These are phyloP conservation scores for Xerocomellus amylosporus DNA, from an alignment of 768 basidiomycete genomes.

Conservation along the genomic window DNA sequence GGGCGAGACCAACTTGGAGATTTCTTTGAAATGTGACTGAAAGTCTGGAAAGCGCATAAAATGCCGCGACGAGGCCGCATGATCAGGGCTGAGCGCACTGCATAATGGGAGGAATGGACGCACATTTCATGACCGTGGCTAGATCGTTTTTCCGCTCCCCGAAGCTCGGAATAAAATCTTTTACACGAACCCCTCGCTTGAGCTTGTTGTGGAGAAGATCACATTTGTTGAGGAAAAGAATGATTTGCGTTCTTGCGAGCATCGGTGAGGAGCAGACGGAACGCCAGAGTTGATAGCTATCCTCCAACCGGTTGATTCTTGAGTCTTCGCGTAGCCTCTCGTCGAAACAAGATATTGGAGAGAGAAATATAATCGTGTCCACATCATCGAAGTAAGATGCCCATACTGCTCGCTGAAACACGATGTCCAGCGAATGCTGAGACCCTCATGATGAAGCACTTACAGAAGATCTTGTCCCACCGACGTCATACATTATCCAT, in stretches of 20 bases:
- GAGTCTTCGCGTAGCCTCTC: constrained; percentile 72
- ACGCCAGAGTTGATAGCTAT: constrained; percentile 73
- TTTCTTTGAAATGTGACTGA: constrained; percentile 77
- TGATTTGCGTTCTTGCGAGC: constrained; percentile 53
- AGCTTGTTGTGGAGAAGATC: constrained; percentile 74
- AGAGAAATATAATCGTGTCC: constrained; percentile 80
- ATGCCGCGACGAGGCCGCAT: neutral
- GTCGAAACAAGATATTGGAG: constrained; percentile 75
- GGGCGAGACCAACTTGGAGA: constrained; percentile 59
- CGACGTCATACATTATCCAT: constrained; percentile 82
- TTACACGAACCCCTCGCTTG: constrained; percentile 60
- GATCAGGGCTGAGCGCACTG: constrained; percentile 8
- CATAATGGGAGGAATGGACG: constrained; percentile 24
- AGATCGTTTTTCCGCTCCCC: constrained; percentile 72
- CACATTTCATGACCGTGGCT: constrained; percentile 67
- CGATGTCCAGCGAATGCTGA: constrained; percentile 6
- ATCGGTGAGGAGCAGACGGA: constrained; percentile 69
- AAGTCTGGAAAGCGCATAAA: constrained; percentile 51
- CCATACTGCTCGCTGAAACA: constrained; percentile 65
- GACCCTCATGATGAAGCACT: constrained; percentile 11
- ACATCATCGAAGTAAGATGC: constrained; percentile 80
- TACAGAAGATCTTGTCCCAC: constrained; percentile 69
- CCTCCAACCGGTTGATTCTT: constrained; percentile 70
- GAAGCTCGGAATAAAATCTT: constrained; percentile 69
- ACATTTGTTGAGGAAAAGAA: constrained; percentile 63